These are phyloP conservation scores for Exophiala calicioides DNA, from an alignment of 2,329 filamentous ascomycete species.

Conservation along the genomic window DNA sequence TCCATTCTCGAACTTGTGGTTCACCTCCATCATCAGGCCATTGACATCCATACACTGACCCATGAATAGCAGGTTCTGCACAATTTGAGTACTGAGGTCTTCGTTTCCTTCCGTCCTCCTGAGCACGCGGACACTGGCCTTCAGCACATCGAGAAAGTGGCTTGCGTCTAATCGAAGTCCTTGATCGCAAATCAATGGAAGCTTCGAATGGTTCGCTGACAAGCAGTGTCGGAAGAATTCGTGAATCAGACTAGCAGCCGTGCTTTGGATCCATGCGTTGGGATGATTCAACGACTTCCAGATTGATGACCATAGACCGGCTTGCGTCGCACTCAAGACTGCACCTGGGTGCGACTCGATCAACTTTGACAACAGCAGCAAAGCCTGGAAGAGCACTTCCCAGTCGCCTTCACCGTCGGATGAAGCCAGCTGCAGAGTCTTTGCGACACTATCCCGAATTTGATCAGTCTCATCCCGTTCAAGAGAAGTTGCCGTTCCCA, in stretches of 20 bases:
- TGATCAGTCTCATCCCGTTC: slow-evolving; percentile 50
- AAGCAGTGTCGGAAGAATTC: slow-evolving; percentile 77
- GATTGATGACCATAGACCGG: slow-evolving; percentile 70
- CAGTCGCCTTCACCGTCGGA: slow-evolving; percentile 54
- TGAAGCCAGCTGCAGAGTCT: slow-evolving; percentile 4
- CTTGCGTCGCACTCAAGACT: slow-evolving; percentile 61
- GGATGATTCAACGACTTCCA: slow-evolving; percentile 70
- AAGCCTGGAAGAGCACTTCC: slow-evolving; percentile 72
- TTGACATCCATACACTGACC: slow-evolving; percentile 66
- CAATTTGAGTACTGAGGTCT: slow-evolving; percentile 73
- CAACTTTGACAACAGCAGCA: slow-evolving; percentile 69
- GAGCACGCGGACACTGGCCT: slow-evolving; percentile 61
- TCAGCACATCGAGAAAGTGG: slow-evolving; percentile 62
- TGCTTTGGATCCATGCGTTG: slow-evolving; percentile 73
- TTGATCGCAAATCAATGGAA: slow-evolving; percentile 67
- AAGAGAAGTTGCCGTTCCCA: slow-evolving; percentile 67
- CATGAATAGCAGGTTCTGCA: slow-evolving; percentile 81
- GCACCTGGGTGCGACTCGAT: slow-evolving; percentile 65
- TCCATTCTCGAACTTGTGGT: slow-evolving; percentile 43
- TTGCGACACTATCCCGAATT: slow-evolving; percentile 17
- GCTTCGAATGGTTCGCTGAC: slow-evolving; percentile 56
- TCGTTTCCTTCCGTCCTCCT: slow-evolving; percentile 67
- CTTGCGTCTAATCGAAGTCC: slow-evolving; percentile 68
- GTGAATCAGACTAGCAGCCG: slow-evolving; percentile 71
- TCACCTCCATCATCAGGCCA: slow-evolving; percentile 49